phyloP scores from a whole-genome alignment of 2,329 filamentous ascomycete species.

The Emydomyces testavorans region DNA sequence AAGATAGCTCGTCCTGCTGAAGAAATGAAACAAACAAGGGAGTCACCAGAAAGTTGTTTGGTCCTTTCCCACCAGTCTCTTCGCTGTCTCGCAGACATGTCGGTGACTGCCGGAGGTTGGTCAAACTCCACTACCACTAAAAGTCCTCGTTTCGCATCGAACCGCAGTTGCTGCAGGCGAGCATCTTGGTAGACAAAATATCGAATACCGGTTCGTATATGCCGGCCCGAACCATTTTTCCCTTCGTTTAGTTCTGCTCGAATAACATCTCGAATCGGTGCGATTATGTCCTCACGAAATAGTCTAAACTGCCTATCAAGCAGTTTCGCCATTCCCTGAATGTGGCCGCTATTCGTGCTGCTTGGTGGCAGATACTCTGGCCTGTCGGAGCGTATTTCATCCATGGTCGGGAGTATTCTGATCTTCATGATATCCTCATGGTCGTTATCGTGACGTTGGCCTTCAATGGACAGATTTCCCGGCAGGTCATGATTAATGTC shows the following conservation, averaged over 20 bases:
- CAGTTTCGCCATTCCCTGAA: constrained; percentile 37
- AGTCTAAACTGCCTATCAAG: constrained; percentile 48
- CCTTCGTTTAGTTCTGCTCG: constrained; percentile 27
- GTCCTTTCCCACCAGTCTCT: constrained; percentile 42
- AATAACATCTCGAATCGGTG: constrained; percentile 42
- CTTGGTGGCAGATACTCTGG: constrained; percentile 19
- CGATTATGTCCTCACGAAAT: constrained; percentile 45
- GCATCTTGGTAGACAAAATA: constrained; percentile 32
- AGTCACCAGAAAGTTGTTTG: constrained; percentile 40
- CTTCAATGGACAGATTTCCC: constrained; percentile 16
- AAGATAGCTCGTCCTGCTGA: constrained; percentile 23
- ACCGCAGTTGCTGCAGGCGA: constrained; percentile 23
- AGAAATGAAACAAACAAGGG: constrained; percentile 40
- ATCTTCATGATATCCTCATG: constrained; percentile 38
- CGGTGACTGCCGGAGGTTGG: constrained; percentile 32
- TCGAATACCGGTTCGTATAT: neutral
- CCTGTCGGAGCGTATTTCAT: constrained; percentile 33
- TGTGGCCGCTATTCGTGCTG: constrained; percentile 33
- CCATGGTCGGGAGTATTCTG: constrained; percentile 39
- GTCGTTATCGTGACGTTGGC: constrained; percentile 42
- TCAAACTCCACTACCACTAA: constrained; percentile 37
- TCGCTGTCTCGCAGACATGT: constrained; percentile 23
- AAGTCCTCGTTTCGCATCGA: constrained; percentile 35
- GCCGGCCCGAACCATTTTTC: constrained; percentile 4
- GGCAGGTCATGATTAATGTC: constrained; percentile 5